Conservation (phyloP, 106 monocot species). For the Dendrobium catenatum region DNA sequence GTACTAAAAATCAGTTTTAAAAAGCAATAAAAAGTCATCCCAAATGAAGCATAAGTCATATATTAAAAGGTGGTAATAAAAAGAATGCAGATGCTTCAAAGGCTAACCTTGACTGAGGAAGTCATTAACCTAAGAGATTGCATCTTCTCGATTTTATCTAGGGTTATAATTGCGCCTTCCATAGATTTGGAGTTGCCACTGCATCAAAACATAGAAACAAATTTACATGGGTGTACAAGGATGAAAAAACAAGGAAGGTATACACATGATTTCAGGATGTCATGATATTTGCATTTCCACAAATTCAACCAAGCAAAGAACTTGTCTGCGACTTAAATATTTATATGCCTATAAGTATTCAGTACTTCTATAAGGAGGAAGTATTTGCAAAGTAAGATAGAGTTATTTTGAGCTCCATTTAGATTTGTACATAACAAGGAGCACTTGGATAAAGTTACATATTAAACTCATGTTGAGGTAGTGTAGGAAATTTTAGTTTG, state of each 20-base stretch:
- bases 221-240: not conserved
- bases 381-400: not conserved
- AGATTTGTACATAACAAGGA: not conserved
- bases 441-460: not conserved
- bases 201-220: slow-evolving; percentile 16
- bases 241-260: not conserved
- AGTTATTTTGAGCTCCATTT: not conserved
- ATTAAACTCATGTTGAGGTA: not conserved
- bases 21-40: too few species aligned
- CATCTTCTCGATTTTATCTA: slow-evolving; percentile 44
- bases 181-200: slow-evolving; percentile 41
- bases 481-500: not conserved
- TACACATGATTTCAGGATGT: not conserved
- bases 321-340: not conserved
- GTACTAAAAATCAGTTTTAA: too few species aligned
- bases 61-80: not conserved
- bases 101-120: slow-evolving; percentile 54
- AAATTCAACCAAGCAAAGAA: not conserved
- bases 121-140: slow-evolving; percentile 56
- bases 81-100: not conserved
- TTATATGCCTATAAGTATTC: not conserved
- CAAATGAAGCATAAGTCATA: too few species aligned
- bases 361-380: not conserved
- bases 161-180: slow-evolving; percentile 17
- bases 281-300: not conserved